These are phyloP conservation scores for Coniosporium tulheliwenetii DNA, from an alignment of 2,329 filamentous ascomycete genomes.

Conservation along the genomic window DNA sequence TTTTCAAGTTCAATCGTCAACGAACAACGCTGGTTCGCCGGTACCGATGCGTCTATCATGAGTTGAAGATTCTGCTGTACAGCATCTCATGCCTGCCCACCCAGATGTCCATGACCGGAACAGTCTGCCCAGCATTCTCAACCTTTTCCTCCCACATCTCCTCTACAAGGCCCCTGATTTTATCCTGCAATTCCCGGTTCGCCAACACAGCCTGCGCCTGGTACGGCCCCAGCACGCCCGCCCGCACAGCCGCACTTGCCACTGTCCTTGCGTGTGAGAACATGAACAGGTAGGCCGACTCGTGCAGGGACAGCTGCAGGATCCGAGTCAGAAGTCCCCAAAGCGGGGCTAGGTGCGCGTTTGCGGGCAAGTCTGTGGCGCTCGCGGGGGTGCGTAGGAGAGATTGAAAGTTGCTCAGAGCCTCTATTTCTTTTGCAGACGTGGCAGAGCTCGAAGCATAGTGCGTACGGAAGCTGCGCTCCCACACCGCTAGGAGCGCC, in stretches of 20 bases:
- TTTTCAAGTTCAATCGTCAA: not conserved
- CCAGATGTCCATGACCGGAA: conserved; percentile 71
- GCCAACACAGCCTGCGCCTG: conserved; percentile 62
- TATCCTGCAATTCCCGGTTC: conserved; percentile 37
- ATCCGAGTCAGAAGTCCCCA: conserved; percentile 50
- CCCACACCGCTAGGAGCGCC: conserved; percentile 62
- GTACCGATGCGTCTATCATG: conserved; percentile 27
- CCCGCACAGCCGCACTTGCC: conserved; percentile 60
- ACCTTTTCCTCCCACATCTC: conserved; percentile 42
- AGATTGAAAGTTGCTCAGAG: not conserved
- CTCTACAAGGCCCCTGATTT: conserved; percentile 43
- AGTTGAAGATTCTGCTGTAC: conserved; percentile 80
- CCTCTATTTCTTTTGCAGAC: conserved; percentile 2
- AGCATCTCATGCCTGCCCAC: conserved; percentile 67
- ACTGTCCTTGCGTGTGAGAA: conserved; percentile 63
- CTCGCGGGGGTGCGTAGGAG: conserved; percentile 14
- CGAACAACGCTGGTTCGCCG: not conserved
- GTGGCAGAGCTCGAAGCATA: not conserved
- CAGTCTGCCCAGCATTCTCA: conserved; percentile 56
- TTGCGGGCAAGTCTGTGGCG: conserved; percentile 14
- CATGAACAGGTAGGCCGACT: conserved; percentile 61
- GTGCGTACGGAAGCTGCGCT: conserved; percentile 44
- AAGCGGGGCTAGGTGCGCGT: conserved; percentile 54
- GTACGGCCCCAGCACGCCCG: conserved; percentile 66
- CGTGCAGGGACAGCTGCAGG: conserved; percentile 42